Base-by-base conservation (phyloP, 148 eudicot genomes). In the Cornus kousa region DNA sequence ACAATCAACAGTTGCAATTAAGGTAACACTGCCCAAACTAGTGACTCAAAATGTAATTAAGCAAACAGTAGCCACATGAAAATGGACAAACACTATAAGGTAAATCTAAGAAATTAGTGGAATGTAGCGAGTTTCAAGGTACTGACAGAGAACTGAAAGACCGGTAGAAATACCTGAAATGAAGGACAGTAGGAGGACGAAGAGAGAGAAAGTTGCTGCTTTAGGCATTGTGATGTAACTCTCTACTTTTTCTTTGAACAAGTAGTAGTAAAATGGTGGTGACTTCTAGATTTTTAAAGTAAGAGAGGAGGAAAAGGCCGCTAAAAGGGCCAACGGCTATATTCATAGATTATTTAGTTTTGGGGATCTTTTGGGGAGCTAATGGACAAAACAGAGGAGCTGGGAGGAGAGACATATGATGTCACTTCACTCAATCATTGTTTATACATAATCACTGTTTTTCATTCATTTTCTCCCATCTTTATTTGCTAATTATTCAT, bases 121-220 rank as follows among this genome's bases (percentile, higher is more conserved):
- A 74, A 74, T 19, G 46, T 3, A 20, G 66, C 31, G 46, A 33
- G 23, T 11, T 57, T 59, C 12, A 40, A 39, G 37, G 9, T 65
- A 14, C 35, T 23, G 50, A 60, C 33, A 60, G 4, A 10, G n/a
- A 19, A 65, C 33, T 17, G 14, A 40, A 46, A 19, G 60, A 9
- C 9, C 1, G n/a, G 11, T 13, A 50, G 40, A 32, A 0, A 43
- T 76, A 87, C 90, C 90, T 81, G 86, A 83, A 79, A 85, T 46
- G 14, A 66, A 74, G 80, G 78, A 67, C 5, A 83, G 43, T 3
- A 85, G 28, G 13, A 83, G 68, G 68, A 85, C 78, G 53, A n/a
- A 71, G 28, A 85, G 60, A 48, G 72, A 46, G 68, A 81, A 40
- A 77, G 79, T 37, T 48, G 74, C 48, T 48, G 74, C 48, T 59